Base-by-base conservation (phyloP, 345 rosid genomes). In the Dipteronia dyeriana region DNA sequence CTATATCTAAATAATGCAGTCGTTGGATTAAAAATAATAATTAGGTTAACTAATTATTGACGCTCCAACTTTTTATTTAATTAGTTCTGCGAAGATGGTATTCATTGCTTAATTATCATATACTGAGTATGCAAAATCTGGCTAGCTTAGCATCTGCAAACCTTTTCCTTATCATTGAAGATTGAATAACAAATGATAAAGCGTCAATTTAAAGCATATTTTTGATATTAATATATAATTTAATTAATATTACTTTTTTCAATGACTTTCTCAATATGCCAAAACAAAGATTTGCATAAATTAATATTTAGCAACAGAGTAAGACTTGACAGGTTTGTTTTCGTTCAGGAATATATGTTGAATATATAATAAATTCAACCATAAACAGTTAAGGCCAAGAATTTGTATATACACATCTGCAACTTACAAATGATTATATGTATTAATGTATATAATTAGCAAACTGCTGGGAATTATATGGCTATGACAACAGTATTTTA, bases 211-310 rank as follows among this genome's bases (percentile, higher is more conserved):
- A 59, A 59, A 57, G 54, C 57, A 43, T 45, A 45, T 59, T 60
- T 23, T 10, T 41, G 23, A 9, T 22, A 43, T 61, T 38, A 59
- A 56, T 56, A 34, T 34, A 34, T 34, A 34, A 51, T 45, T 49
- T 43, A 54, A 45, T 26, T 23, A 45, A 11, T 29, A 49, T 39
- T 43, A 17, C 59, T 43, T 73, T 41, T 43, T 23, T 43, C 51
- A 60, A 61, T 7, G 29, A 53, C 78, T 75, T 51, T 53, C 51
- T 14, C 54, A 22, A 38, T 54, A 53, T 75, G 72, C 51, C 38
- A 75, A 53, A 45, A 34, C 63, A 7, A 75, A 49, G 53, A 66
- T 14, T 73, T 73, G 16, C 71, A 75, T 49, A 26, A 74, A n/a
- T 59, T 45, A 34, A 34, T 34, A 34, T 34, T 4, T 34, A 34